These are phyloP conservation scores for Wickerhamiella shivajii DNA, from an alignment of 805 yeast genomes.

Conservation along the genomic window DNA sequence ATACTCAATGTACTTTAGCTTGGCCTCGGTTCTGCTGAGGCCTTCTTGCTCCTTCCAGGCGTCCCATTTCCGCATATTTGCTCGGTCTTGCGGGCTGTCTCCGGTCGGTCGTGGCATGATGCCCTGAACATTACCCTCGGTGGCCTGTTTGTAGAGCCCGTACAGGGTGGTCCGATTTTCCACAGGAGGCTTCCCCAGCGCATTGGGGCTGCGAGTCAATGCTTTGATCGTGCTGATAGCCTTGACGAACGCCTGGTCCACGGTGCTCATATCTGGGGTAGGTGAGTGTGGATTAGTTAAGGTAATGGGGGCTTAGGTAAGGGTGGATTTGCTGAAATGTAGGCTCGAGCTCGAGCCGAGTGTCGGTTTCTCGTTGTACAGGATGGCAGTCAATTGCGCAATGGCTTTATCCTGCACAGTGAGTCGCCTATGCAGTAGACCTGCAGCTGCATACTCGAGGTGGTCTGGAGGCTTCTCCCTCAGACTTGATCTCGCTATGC, in stretches of 20 bases:
- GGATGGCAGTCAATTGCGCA: too few species aligned
- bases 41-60: constrained; percentile 76
- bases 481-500: too few species aligned
- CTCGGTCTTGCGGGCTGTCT: constrained; percentile 43
- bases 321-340: too few species aligned
- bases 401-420: too few species aligned
- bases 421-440: too few species aligned
- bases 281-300: too few species aligned
- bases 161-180: constrained; percentile 31
- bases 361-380: too few species aligned
- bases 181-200: constrained; percentile 15
- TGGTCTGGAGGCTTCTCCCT: too few species aligned
- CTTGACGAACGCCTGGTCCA: constrained; percentile 66
- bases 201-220: constrained; percentile 31
- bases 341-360: too few species aligned
- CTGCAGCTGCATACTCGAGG: too few species aligned
- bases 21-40: constrained; percentile 52
- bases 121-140: constrained; percentile 69
- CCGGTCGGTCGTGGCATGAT: constrained; percentile 56
- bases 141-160: constrained; percentile 79
- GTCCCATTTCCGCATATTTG: constrained; percentile 61
- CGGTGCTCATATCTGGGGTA: constrained; percentile 15
- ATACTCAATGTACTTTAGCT: constrained; percentile 49
- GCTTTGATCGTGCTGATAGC: constrained; percentile 70
- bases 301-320: too few species aligned